These are phyloP conservation scores for Cladobotryum protrusum DNA, from an alignment of 2,329 filamentous ascomycete genomes.

Conservation along the genomic window DNA sequence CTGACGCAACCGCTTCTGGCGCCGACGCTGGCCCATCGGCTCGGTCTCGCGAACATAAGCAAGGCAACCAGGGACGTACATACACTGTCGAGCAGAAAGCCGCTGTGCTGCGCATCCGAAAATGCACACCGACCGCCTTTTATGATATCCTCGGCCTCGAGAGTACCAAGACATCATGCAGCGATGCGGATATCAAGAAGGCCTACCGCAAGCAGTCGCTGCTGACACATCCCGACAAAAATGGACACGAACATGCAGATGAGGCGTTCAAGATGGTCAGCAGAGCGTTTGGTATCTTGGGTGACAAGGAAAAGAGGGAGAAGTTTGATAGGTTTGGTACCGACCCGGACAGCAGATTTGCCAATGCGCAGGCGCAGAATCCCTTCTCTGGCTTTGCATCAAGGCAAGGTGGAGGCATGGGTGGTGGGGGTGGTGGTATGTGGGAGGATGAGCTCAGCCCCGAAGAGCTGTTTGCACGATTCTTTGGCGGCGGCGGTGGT, in stretches of 20 bases:
- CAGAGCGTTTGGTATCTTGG: constrained; percentile 85
- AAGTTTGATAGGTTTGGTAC: constrained; percentile 86
- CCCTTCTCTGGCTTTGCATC: constrained; percentile 59
- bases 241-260: constrained; percentile 89
- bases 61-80: constrained; percentile 68
- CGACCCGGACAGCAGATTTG: constrained; percentile 86
- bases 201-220: constrained; percentile 92
- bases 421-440: constrained; percentile 51
- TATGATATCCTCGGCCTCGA: constrained; percentile 88
- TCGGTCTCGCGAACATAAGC: constrained; percentile 61
- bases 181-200: constrained; percentile 90
- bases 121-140: constrained; percentile 79
- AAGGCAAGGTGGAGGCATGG: constrained; percentile 36
- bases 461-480: constrained; percentile 93
- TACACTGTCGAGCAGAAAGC: constrained; percentile 88
- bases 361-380: constrained; percentile 51
- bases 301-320: constrained; percentile 79
- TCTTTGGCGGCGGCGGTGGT: constrained; percentile 79
- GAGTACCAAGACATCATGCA: constrained; percentile 54
- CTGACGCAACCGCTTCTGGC: constrained; percentile 49
- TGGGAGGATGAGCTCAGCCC: constrained; percentile 92
- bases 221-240: constrained; percentile 97
- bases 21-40: constrained; percentile 42
- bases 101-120: constrained; percentile 81
- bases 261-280: constrained; percentile 99